These are phyloP conservation scores for Wilhelminamyces savonicus DNA, from an alignment of 805 yeast genomes.

Conservation along the genomic window DNA sequence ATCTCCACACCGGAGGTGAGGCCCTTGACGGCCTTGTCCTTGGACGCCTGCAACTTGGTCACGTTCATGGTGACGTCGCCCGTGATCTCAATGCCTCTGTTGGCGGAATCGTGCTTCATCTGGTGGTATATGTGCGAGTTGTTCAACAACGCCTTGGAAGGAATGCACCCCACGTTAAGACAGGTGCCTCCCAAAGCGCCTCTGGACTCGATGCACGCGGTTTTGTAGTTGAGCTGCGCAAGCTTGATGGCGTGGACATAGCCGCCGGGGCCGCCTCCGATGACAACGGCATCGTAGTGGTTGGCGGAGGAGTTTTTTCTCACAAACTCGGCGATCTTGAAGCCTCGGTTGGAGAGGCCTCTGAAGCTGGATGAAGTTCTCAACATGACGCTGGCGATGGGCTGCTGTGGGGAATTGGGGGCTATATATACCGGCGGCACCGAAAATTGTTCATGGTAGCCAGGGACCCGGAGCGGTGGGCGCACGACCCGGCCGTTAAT, in stretches of 20 bases:
- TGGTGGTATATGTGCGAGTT: slow-evolving; percentile 91
- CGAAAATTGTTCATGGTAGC: too few species aligned
- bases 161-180: slow-evolving; percentile 98
- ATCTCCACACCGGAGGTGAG: slow-evolving; percentile 91
- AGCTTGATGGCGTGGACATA: slow-evolving; percentile 98
- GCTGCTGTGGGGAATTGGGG: too few species aligned
- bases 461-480: too few species aligned
- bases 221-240: slow-evolving; percentile 89
- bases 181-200: slow-evolving; percentile 98
- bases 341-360: not conserved
- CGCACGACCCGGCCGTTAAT: too few species aligned
- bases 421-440: too few species aligned
- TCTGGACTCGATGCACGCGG: slow-evolving; percentile 96
- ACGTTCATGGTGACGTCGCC: slow-evolving; percentile 71
- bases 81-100: slow-evolving; percentile 85
- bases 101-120: slow-evolving; percentile 74
- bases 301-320: slow-evolving; percentile 39
- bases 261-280: slow-evolving; percentile 99
- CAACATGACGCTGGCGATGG: slow-evolving; percentile 7
- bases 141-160: slow-evolving; percentile 92
- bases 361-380: too few species aligned
- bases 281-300: slow-evolving; percentile 85
- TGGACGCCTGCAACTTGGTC: slow-evolving; percentile 78
- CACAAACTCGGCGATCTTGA: slow-evolving; percentile 26
- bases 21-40: slow-evolving; percentile 83